Base-by-base conservation (phyloP, 371 early-diverging fungal species). In the Apophysomyces trapeziformis region DNA sequence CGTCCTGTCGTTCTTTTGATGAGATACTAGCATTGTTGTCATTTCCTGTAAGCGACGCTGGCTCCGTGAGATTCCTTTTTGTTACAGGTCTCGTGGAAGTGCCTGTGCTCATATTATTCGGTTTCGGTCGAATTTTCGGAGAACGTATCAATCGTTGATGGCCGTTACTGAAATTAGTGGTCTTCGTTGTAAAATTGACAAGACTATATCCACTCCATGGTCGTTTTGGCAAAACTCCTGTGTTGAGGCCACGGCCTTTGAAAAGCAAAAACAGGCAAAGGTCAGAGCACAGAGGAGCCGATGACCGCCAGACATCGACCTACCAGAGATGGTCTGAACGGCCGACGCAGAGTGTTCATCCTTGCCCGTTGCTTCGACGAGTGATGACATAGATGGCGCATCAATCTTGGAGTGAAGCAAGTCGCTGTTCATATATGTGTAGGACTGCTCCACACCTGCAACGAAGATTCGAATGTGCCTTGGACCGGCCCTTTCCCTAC, bases 291-390 rank as follows among this genome's bases (percentile, higher is more conserved):
- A 38, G 16, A 54, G 36, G 38, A 64, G 45, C 45, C 50, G 58
- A 57, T 60, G 39, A 50, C 54, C 57, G 57, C 46, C 50, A 57
- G 59, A 60, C 54, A 50, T 50, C 54, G 54, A 18, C 41, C 41
- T 65, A 69, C 69, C 69, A 65, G 69, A 60, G 38, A 65, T 62
- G 50, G 65, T 65, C 41, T 60, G 65, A 64, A 65, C 62, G 46
- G 50, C 58, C 35, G 69, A 61, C 26, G 61, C 65, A 58, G 65
- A 62, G 39, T 50, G n/a, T 16, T 65, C 65, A 35, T 69, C 65
- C 32, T 65, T 64, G 60, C 45, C 61, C 41, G 69, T 43, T 60
- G 69, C 61, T 65, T 65, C 69, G 47, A 69, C 54, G 59, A 69
- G 65, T 18, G 64, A 68, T 38, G 69, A 69, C 69, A 69, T 69